These are phyloP conservation scores for Penicillium sp. DNA, from an alignment of 2,329 filamentous ascomycete genomes.

Conservation along the genomic window DNA sequence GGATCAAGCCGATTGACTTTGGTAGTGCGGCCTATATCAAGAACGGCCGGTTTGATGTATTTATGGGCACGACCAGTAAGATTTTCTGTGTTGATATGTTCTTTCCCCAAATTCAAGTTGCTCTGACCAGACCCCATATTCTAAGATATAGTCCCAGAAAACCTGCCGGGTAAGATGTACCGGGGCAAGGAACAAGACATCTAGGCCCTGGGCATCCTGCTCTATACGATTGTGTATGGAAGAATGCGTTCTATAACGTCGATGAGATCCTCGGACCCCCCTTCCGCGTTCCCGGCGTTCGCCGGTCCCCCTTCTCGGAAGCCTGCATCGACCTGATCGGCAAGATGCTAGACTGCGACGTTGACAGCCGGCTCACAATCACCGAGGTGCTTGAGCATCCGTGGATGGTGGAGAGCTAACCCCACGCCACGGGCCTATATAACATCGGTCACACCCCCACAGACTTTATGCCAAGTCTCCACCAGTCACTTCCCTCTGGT, in stretches of 20 bases:
- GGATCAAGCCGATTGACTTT: slow-evolving; percentile 97
- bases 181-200: slow-evolving; percentile 96
- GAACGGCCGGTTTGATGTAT: slow-evolving; percentile 96
- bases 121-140: too few relatives aligned
- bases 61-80: slow-evolving; percentile 96
- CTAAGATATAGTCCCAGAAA: slow-evolving; percentile 82
- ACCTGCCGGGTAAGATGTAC: slow-evolving; percentile 88
- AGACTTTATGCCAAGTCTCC: too few relatives aligned
- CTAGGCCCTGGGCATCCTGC: slow-evolving; percentile 93
- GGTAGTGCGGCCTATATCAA: slow-evolving; percentile 98
- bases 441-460: too few relatives aligned
- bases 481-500: slow-evolving; percentile 46
- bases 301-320: slow-evolving; percentile 59
- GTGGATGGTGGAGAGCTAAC: slow-evolving; percentile 60
- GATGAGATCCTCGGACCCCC: slow-evolving; percentile 99
- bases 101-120: too few relatives aligned
- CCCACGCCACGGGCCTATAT: too few relatives aligned
- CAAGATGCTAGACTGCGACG: slow-evolving; percentile 88
- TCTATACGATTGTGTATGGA: slow-evolving; percentile 99
- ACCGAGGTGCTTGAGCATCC: slow-evolving; percentile 83
- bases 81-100: slow-evolving; percentile 6
- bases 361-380: slow-evolving; percentile 79
- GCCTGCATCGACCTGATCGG: slow-evolving; percentile 90
- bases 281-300: slow-evolving; percentile 74
- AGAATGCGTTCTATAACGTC: slow-evolving; percentile 98